phyloP scores from a whole-genome alignment of 805 yeast genomes.

The Saccharomycopsis capsularis region DNA sequence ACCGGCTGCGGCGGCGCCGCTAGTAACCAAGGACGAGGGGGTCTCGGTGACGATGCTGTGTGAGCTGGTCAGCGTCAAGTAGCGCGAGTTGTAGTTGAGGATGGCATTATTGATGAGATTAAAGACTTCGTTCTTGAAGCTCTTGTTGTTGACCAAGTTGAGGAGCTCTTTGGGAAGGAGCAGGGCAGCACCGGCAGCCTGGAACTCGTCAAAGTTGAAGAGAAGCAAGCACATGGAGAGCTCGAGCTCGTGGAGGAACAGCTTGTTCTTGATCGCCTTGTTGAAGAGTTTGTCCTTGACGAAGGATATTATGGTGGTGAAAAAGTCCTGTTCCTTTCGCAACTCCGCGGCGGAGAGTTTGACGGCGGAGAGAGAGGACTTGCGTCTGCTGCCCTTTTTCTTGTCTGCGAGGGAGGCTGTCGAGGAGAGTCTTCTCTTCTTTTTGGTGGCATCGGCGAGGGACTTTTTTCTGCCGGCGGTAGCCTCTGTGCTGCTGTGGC shows the following conservation, averaged over 20 bases:
- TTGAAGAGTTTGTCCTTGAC: conserved; percentile 56
- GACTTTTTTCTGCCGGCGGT: background rate
- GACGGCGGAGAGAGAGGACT: conserved; percentile 7
- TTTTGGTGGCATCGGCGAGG: background rate
- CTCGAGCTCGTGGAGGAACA: conserved; percentile 66
- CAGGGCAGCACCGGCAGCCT: conserved; percentile 45
- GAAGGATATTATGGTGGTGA: conserved; percentile 48
- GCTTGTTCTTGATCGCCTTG: conserved; percentile 51
- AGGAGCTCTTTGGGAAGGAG: conserved; percentile 61
- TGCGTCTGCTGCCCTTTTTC: conserved; percentile 15
- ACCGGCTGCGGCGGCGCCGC: too few relatives aligned
- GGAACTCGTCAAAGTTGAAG: conserved; percentile 25
- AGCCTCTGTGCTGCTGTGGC: background rate
- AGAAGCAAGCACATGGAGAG: conserved; percentile 75
- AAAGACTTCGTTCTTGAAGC: conserved; percentile 32
- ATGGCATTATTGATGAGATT: conserved; percentile 20
- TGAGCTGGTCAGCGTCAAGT: conserved; percentile 16
- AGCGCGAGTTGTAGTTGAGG: conserved; percentile 18
- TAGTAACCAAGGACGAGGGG: background rate
- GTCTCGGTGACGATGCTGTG: conserved; percentile 1
- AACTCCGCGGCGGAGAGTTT: conserved; percentile 8
- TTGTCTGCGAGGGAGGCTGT: conserved; percentile 2
- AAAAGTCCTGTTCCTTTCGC: conserved; percentile 39
- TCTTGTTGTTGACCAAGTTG: conserved; percentile 59
- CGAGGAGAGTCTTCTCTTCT: conserved; percentile 16